Conservation (phyloP, 169 alveolate species). For the Plasmodium reichenowi region DNA sequence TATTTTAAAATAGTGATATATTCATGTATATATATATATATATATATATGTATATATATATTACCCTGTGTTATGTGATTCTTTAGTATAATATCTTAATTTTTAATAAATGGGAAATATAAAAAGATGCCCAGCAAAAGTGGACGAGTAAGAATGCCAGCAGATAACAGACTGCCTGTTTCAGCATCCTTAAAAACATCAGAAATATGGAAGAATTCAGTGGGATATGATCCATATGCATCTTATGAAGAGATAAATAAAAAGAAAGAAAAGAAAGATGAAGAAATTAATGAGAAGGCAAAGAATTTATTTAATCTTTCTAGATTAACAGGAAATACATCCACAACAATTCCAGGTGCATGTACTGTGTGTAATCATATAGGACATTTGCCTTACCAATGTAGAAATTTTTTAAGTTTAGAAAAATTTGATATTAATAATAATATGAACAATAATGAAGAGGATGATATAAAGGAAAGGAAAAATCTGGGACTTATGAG, state of each 20-base stretch:
- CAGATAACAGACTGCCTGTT: conserved; percentile 72
- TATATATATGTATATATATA: neutral
- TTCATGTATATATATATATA: neutral
- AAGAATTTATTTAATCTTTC: conserved; percentile 47
- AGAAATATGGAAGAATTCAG: conserved; percentile 77
- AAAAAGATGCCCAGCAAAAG: conserved; percentile 76
- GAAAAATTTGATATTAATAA: conserved; percentile 23
- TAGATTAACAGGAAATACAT: conserved; percentile 29
- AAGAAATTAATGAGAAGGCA: conserved; percentile 70
- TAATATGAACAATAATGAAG: conserved; percentile 49
- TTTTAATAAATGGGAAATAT: neutral
- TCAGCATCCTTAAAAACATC: conserved; percentile 76
- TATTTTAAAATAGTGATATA: neutral
- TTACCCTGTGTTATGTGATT: no score
- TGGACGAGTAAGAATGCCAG: conserved; percentile 76
- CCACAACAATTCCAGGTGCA: conserved; percentile 75
- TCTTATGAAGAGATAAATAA: conserved; percentile 65
- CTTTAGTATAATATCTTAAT: no score
- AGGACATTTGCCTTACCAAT: conserved; percentile 75
- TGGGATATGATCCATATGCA: conserved; percentile 78
- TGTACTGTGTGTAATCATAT: conserved; percentile 61
- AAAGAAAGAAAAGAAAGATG: conserved; percentile 29
- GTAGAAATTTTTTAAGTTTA: conserved; percentile 51
- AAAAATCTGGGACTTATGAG: conserved; percentile 55
- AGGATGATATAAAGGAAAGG: conserved; percentile 65